These are phyloP conservation scores for Amylocarpus encephaloides DNA, from an alignment of 2,329 filamentous ascomycete species.

Conservation along the genomic window DNA sequence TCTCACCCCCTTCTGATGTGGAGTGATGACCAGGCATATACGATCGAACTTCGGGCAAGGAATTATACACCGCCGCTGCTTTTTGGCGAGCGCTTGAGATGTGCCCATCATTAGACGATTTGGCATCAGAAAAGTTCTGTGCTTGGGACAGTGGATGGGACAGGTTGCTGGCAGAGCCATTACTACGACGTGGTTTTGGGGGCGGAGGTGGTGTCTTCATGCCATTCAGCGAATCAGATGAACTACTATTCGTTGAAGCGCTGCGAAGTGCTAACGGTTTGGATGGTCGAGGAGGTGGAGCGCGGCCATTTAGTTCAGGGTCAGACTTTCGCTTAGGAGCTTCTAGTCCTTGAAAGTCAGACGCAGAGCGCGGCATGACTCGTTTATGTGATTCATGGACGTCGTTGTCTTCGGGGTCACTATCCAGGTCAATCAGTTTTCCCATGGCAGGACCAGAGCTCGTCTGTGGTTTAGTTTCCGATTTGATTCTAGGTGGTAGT, in stretches of 20 bases:
- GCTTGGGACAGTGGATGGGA: conserved; percentile 26
- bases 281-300: conserved; percentile 48
- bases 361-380: conserved; percentile 25
- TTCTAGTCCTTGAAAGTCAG: conserved; percentile 23
- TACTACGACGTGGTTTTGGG: conserved; percentile 23
- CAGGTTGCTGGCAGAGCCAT: conserved; percentile 2
- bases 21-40: conserved; percentile 22
- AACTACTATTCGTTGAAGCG: conserved; percentile 20
- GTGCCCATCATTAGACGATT: conserved; percentile 22
- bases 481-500: conserved; percentile 12
- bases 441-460: conserved; percentile 40
- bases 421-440: conserved; percentile 54
- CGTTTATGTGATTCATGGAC: conserved; percentile 32
- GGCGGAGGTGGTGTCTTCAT: conserved; percentile 35
- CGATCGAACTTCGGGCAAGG: conserved; percentile 29
- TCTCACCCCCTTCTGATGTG: conserved; percentile 4
- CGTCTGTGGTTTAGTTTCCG: conserved; percentile 30
- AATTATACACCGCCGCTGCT: conserved; percentile 29
- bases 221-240: conserved; percentile 34
- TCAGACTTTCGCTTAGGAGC: conserved; percentile 28
- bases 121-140: conserved; percentile 23
- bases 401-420: conserved; percentile 40
- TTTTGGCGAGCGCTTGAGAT: conserved; percentile 26
- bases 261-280: conserved; percentile 53
- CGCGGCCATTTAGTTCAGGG: conserved; percentile 17